Conservation (phyloP, 2,329 filamentous ascomycete genomes). For the Fusarium siculi region DNA sequence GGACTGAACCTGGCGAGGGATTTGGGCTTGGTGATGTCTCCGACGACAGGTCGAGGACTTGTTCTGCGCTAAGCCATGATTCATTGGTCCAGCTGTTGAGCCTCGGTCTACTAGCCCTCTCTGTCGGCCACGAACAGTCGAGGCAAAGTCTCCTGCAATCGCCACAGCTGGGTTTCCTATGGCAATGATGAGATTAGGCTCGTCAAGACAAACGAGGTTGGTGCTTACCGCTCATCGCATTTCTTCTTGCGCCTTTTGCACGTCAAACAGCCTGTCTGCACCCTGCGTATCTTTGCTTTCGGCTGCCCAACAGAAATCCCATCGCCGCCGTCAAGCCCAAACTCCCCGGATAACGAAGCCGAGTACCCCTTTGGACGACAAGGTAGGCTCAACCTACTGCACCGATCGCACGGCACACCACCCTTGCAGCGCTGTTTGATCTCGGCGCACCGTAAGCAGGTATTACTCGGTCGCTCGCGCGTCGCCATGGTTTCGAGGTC, state of each 20-base stretch:
- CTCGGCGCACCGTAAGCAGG: constrained; percentile 1
- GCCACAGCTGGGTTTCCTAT: not conserved
- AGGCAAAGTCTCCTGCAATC: constrained; percentile 4
- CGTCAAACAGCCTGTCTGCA: constrained; percentile 1
- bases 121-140: not conserved
- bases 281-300: not conserved
- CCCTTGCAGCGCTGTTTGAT: constrained; percentile 13
- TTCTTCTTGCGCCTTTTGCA: constrained; percentile 12
- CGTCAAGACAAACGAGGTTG: not conserved
- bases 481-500: not conserved
- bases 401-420: not conserved
- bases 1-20: not conserved
- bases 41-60: not conserved
- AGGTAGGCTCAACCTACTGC: not conserved
- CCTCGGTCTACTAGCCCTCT: not conserved
- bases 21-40: not conserved
- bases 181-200: not conserved
- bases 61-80: constrained; percentile 3
- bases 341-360: not conserved
- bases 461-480: not conserved
- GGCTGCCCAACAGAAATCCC: not conserved
- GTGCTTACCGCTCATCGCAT: not conserved
- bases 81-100: not conserved
- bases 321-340: not conserved
- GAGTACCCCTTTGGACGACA: not conserved